Evolutionary conservation across 257 asterid species (phyloP), one percentile per base, ranked within the genome.

Genomic region (Gentiana straminea): DNA sequence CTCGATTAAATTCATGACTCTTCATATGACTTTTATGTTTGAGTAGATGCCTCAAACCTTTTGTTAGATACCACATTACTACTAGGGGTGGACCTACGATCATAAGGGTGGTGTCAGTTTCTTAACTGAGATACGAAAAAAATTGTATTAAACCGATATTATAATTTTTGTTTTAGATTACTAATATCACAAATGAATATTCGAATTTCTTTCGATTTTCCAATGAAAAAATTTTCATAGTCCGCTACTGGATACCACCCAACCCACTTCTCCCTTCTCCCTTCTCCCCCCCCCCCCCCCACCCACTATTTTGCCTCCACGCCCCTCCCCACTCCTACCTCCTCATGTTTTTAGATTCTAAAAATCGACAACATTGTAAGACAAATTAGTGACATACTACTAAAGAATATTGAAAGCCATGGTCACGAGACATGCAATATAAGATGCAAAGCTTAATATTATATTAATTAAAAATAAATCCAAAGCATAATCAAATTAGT

Each of bases 371-470:
- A 61, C 70, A 74, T 75, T 75, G 64, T 60, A 64, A 77, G 77
- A 57, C 63, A 73, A 74, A 68, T 70, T 63, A 62, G 65, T 57
- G 61, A 56, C 54, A 66, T 49, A 75, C 39, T 59, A 51, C 61
- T 39, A 66, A 24, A 11, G 64, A 57, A 54, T 68, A 35, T 37
- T 35, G 54, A 61, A 58, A 61, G 68, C 69, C 69, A 50, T 70
- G 61, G 70, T 82, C 84, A 79, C 81, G 80, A 74, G 78, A 60
- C 59, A 59, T 55, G 51, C 79, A 82, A 68, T 67, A 70, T 61
- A 64, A 51, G 58, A 35, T 49, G 13, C 7, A 61, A 35, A 13
- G n/a, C 36, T 43, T 35, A 49, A 53, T 7, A 54, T 35, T 37
- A 10, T 41, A 10, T 41, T 41, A 41, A 41, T 5, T 41, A 41